Base-by-base conservation (phyloP, 805 yeast genomes). In the Candida chauliodis region DNA sequence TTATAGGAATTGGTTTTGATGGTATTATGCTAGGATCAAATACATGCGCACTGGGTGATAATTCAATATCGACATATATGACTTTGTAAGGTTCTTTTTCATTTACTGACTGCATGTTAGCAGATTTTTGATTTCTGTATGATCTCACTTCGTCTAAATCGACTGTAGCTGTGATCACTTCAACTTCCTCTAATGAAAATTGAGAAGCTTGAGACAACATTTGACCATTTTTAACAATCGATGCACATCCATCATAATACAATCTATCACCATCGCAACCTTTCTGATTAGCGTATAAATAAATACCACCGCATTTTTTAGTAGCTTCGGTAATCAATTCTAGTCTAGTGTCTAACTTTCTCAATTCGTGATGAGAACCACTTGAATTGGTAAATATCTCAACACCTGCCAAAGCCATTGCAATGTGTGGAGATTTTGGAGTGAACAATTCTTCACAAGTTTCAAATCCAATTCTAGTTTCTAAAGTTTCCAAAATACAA, bases 231-330 rank as follows among this genome's bases (percentile, higher is more conserved):
- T 90, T 86, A 5, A 89, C 88, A 56, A 95, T 93, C 52, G 88
- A 68, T 0, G 99, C 96, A 67, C 96, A 87, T 0, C 99, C 99
- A 59, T 93, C 99, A 56, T 93, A 93, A 61, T 93, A 93, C 30
- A 93, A 65, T 42, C 99, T 73, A 56, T 95, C 99, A 50, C 99
- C 99, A 58, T 93, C 99, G 59, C 99, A 93, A 2, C 99, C 99
- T 48, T 84, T 81, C 63, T 95, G 99, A 62, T 93, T 93, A 13
- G 98, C 77, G 52, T 93, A 93, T 34, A 93, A 66, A 52, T 93
- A 93, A 19, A 93, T 78, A 24, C 99, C 99, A 37, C 99, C 99
- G 56, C 97, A 90, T 61, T 93, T 89, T 38, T 87, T 76, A 2
- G 98, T 90, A 1, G 99, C 98, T 55, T 87, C 96, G 11, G 80